A percentile compares a stretch with the other conserved stretches of the same genome.
Evolutionary conservation across 345 rosid genomes (phyloP).

Genomic region (Cardiospermum halicacabum): DNA sequence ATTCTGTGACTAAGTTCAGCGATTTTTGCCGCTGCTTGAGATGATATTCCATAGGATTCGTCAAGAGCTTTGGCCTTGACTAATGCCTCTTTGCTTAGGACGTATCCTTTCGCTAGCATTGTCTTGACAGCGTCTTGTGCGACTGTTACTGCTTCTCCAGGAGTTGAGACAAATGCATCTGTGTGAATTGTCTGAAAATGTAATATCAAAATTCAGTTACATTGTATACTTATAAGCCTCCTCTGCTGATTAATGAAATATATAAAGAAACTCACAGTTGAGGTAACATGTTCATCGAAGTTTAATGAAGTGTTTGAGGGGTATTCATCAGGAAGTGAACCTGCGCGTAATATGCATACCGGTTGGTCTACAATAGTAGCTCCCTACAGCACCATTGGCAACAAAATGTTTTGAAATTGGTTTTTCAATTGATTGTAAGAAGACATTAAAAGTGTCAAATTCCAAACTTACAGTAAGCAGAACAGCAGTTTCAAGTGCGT

Average conservation of each 20-base stretch:
- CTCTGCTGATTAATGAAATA: not conserved
- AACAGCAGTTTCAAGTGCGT: conserved; percentile 75
- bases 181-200: conserved; percentile 38
- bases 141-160: conserved; percentile 66
- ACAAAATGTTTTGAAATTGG: not conserved
- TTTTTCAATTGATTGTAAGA: not conserved
- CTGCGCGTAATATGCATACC: conserved; percentile 60
- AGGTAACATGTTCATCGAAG: conserved; percentile 22
- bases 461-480: conserved; percentile 72
- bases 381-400: conserved; percentile 48
- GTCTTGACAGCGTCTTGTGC: conserved; percentile 80
- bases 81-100: conserved; percentile 66
- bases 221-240: too few relatives aligned
- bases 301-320: conserved; percentile 41
- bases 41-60: conserved; percentile 54
- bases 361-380: conserved; percentile 73
- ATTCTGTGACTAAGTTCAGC: conserved; percentile 60
- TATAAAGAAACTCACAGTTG: conserved; percentile 28
- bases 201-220: not conserved
- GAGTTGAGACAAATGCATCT: conserved; percentile 44
- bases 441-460: not conserved
- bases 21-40: conserved; percentile 55
- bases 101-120: conserved; percentile 71
- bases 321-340: conserved; percentile 48
- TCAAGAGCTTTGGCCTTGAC: conserved; percentile 72